phyloP scores from a whole-genome alignment of 768 basidiomycete genomes.

The Trametes gibbosa region DNA sequence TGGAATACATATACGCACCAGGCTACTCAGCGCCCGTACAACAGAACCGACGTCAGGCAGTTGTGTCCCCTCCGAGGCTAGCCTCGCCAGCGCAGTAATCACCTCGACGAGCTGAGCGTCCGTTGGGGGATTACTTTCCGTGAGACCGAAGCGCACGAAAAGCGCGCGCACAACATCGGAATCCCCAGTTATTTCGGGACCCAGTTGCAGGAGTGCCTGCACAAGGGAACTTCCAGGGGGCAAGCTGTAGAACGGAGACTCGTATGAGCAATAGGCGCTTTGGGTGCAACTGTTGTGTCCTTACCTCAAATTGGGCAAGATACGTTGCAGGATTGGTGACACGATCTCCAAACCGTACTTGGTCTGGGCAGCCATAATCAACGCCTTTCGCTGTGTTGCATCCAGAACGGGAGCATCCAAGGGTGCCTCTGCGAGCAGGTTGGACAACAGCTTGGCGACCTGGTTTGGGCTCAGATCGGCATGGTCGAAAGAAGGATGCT shows the following conservation, averaged over 20 bases:
- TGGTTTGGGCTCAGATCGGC: conserved; percentile 74
- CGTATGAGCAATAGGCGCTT: neutral
- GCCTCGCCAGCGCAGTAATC: conserved; percentile 60
- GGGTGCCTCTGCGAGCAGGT: conserved; percentile 71
- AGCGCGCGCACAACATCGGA: conserved; percentile 66
- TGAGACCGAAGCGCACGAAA: conserved; percentile 71
- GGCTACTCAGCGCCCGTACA: conserved; percentile 67
- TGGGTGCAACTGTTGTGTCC: conserved; percentile 14
- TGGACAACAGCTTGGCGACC: conserved; percentile 75
- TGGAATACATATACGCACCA: conserved; percentile 49
- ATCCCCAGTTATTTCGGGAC: conserved; percentile 76
- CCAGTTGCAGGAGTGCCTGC: conserved; percentile 73
- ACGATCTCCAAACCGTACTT: conserved; percentile 81
- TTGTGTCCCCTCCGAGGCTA: conserved; percentile 69
- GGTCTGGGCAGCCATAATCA: conserved; percentile 70
- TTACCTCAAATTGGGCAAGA: conserved; percentile 74
- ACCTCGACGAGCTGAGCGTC: conserved; percentile 72
- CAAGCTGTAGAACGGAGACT: conserved; percentile 44
- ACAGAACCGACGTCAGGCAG: conserved; percentile 75
- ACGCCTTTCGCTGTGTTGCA: conserved; percentile 66
- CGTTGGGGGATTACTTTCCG: conserved; percentile 66
- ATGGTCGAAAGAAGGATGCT: conserved; percentile 79
- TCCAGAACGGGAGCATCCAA: conserved; percentile 71
- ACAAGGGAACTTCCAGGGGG: conserved; percentile 66
- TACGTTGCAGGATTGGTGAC: conserved; percentile 68